Evolutionary conservation across 2,329 filamentous ascomycete species (phyloP).

Genomic region (Trichoderma guizhouense): DNA sequence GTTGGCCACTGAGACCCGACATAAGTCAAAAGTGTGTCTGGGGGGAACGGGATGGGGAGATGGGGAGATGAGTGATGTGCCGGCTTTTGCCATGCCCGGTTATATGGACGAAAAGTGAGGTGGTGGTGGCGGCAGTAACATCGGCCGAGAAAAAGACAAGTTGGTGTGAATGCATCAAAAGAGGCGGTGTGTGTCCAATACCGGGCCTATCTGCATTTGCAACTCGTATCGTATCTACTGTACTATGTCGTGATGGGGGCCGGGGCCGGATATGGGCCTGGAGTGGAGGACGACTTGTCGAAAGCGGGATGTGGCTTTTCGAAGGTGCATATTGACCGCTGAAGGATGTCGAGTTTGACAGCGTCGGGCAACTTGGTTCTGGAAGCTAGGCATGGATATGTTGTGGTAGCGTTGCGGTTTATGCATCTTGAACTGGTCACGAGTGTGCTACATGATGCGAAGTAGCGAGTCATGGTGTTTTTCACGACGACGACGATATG

Average conservation of each 20-base stretch:
- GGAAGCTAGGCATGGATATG: background rate
- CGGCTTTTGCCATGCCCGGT: background rate
- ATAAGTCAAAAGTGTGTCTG: background rate
- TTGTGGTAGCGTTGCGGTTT: background rate
- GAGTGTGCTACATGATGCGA: conserved; percentile 2
- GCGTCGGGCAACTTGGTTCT: background rate
- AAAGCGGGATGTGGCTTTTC: background rate
- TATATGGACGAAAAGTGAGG: background rate
- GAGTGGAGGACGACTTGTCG: background rate
- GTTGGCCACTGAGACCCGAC: background rate
- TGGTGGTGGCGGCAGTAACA: background rate
- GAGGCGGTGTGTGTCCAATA: background rate
- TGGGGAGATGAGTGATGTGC: background rate
- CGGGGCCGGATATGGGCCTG: background rate
- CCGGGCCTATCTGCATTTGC: background rate
- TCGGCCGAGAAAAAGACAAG: background rate
- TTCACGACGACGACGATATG: background rate
- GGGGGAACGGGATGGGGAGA: background rate
- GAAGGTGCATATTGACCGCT: background rate
- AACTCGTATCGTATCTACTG: background rate
- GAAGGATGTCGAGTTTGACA: background rate
- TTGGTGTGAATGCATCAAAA: conserved; percentile 3
- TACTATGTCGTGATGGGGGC: background rate
- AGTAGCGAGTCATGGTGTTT: background rate
- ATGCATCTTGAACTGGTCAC: background rate